Evolutionary conservation across 208 protist genomes (phyloP), one percentile per base, ranked within the genome.

Genomic region (Leishmania braziliensis): DNA sequence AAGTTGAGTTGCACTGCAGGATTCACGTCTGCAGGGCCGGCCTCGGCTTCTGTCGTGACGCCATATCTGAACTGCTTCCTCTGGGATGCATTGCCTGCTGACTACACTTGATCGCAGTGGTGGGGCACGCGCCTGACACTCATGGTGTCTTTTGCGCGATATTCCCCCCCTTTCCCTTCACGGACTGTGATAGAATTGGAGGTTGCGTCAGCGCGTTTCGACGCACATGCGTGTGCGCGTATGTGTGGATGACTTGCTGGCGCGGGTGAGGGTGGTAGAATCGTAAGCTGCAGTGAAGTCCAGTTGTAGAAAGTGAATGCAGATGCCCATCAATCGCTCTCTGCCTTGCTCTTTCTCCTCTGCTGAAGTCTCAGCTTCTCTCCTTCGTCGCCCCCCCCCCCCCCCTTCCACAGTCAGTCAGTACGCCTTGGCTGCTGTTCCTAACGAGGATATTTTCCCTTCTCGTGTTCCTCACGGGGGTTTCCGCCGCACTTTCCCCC

Each of bases 61-160:
- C 71, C 71, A 29, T 54, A 29, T 46, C 51, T 60, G 16, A 76
- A 76, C 48, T 76, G 71, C 33, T 76, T 76, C n/a, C 51, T 76
- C 9, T 76, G 48, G 48, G 71, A 76, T 76, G 51, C 62, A 18
- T 29, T 62, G 10, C 71, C 71, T 20, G 51, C 29, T 4, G 71
- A 76, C 51, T 76, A 9, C 51, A 9, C 29, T 33, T 76, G 29
- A 39, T 12, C 29, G 51, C 46, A 14, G 43, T 14, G 68, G 36
- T 53, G 26, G 39, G 43, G 69, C 26, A 2, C 33, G 69, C 46
- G n/a, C 46, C 46, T 12, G 46, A 5, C 23, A 12, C 26, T 29
- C 20, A 71, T 51, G 43, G 29, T 23, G 20, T 2, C 14, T 20
- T 73, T 73, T 54, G 0, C 26, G 26, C 8, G 46, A 20, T 26